These are phyloP conservation scores for Penstemon barbatus DNA, from an alignment of 257 asterid species.

Conservation along the genomic window DNA sequence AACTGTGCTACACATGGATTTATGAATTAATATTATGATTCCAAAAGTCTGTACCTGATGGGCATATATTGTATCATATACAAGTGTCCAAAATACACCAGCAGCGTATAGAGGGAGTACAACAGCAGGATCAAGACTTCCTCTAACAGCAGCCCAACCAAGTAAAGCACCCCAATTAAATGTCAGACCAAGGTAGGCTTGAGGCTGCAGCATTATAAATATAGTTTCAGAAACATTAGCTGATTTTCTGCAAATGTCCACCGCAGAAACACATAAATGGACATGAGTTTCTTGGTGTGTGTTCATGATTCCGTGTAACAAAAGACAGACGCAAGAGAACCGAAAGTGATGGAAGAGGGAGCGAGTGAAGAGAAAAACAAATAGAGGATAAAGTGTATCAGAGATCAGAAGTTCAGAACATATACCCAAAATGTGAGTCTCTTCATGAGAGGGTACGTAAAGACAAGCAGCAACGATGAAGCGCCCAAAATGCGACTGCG, in stretches of 20 bases:
- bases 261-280: neutral
- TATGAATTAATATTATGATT: constrained; percentile 8
- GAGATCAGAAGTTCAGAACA: constrained; percentile 20
- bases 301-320: constrained; percentile 1
- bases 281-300: neutral
- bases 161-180: constrained; percentile 85
- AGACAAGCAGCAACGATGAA: constrained; percentile 65
- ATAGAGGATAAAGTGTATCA: constrained; percentile 8
- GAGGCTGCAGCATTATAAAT: constrained; percentile 67
- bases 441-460: constrained; percentile 92
- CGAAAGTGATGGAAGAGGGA: constrained; percentile 8
- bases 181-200: constrained; percentile 87
- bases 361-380: neutral
- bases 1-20: neutral
- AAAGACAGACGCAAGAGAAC: constrained; percentile 11
- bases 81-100: constrained; percentile 81
- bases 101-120: constrained; percentile 68
- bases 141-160: constrained; percentile 90
- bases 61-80: constrained; percentile 81
- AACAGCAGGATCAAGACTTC: constrained; percentile 68
- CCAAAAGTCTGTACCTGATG: constrained; percentile 68
- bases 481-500: constrained; percentile 80
- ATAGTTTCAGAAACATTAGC: constrained; percentile 24
- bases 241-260: constrained; percentile 16
- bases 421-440: constrained; percentile 82